Percentiles rank a stretch among this genome's conserved stretches.
These are phyloP conservation scores for Bryopsis sp. DNA, from an alignment of 139 green algal genomes.

Conservation along the genomic window DNA sequence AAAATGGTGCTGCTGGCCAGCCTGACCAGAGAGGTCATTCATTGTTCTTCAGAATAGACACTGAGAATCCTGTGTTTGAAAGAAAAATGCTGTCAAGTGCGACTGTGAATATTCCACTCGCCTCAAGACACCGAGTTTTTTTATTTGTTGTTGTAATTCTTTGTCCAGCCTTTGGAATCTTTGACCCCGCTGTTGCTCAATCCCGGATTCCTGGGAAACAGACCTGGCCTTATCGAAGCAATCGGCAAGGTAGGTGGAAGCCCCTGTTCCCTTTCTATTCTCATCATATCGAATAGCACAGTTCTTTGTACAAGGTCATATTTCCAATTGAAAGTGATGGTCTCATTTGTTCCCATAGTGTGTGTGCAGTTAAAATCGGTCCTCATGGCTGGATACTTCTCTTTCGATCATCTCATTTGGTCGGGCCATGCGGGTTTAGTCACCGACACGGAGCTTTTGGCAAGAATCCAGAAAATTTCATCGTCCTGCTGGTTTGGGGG, in stretches of 20 bases:
- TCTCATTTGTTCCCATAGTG: not conserved
- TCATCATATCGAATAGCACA: not conserved
- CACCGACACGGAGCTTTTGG: conserved; percentile 52
- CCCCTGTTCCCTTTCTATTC: not conserved
- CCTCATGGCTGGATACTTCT: conserved; percentile 91
- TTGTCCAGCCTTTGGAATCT: conserved; percentile 64
- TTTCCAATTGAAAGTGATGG: not conserved
- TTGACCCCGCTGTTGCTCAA: conserved; percentile 60
- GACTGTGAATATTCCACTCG: not conserved
- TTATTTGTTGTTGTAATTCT: not conserved
- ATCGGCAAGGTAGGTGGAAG: conserved; percentile 56
- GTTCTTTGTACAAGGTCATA: not conserved
- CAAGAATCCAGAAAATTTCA: conserved; percentile 60
- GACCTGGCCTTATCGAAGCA: conserved; percentile 53
- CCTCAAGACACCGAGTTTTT: not conserved
- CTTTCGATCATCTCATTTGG: conserved; percentile 87
- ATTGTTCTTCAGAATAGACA: conserved; percentile 3
- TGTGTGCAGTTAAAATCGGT: conserved; percentile 58
- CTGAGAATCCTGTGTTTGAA: not conserved
- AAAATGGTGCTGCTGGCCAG: not conserved
- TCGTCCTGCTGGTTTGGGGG: conserved; percentile 5
- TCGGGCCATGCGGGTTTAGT: conserved; percentile 69
- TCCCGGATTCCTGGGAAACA: conserved; percentile 49
- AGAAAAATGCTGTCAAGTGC: conserved; percentile 1
- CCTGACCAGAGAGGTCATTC: not conserved